phyloP scores from a whole-genome alignment of 495 filamentous ascomycete genomes.

The Sporormia fimetaria region DNA sequence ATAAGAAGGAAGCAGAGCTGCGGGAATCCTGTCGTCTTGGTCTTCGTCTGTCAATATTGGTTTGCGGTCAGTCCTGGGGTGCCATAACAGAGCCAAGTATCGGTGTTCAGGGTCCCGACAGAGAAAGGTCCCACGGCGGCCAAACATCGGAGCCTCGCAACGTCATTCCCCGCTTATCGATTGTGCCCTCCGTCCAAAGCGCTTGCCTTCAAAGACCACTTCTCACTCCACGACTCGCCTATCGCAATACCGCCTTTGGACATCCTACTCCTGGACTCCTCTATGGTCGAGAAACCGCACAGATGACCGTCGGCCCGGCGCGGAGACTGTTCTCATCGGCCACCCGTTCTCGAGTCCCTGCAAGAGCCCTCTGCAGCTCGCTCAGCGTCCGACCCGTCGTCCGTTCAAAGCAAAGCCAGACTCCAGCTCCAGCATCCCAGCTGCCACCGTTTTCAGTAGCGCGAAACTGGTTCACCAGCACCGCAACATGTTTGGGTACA shows the following conservation, averaged over 20 bases:
- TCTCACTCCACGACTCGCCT: background rate
- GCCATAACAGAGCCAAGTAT: no score
- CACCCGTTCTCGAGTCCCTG: slow-evolving; percentile 19
- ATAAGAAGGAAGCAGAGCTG: no score
- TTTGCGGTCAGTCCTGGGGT: no score
- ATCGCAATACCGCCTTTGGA: background rate
- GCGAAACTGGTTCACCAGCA: slow-evolving; percentile 31
- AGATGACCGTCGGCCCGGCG: slow-evolving; percentile 30
- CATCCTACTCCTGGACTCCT: background rate
- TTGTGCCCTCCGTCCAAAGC: slow-evolving; percentile 1
- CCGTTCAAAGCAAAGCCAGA: slow-evolving; percentile 15
- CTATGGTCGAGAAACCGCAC: slow-evolving; percentile 20
- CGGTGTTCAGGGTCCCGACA: no score
- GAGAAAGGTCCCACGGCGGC: no score
- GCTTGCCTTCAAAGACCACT: no score
- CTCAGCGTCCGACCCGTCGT: slow-evolving; percentile 6
- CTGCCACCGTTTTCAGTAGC: slow-evolving; percentile 20
- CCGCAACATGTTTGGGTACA: slow-evolving; percentile 8
- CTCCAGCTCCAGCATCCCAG: slow-evolving; percentile 26
- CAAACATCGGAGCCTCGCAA: slow-evolving; percentile 1
- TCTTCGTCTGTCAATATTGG: no score
- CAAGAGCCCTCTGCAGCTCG: slow-evolving; percentile 1
- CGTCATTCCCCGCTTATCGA: slow-evolving; percentile 19
- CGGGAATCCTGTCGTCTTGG: no score
- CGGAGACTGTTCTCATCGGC: slow-evolving; percentile 29